Evolutionary conservation across 345 rosid species (phyloP).

Genomic region (Boechera divaricarpa): DNA sequence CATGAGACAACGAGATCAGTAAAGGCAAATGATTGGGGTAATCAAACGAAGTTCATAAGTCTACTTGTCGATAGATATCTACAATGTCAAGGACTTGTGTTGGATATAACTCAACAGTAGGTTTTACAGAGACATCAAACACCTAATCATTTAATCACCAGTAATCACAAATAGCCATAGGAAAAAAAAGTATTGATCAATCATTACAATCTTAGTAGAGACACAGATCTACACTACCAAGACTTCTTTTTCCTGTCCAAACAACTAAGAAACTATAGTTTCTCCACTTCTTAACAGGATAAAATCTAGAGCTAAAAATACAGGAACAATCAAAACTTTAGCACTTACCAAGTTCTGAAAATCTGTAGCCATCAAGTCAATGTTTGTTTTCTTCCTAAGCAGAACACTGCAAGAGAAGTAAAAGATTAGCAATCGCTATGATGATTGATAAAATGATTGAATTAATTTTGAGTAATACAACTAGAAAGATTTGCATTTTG

Average conservation of each 20-base stretch:
- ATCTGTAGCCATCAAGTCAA: constrained; percentile 70
- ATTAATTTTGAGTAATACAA: background rate
- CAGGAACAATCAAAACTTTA: background rate
- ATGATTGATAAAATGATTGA: background rate
- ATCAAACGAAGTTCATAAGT: background rate
- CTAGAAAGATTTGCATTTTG: background rate
- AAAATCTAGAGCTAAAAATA: background rate
- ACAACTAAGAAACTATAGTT: background rate
- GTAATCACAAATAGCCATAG: background rate
- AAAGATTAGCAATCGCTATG: background rate
- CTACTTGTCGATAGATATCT: constrained; percentile 1
- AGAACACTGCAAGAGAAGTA: constrained; percentile 60
- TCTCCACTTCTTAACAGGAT: background rate
- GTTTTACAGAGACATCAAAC: background rate
- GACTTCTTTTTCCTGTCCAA: background rate
- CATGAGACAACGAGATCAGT: constrained; percentile 7
- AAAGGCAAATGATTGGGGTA: constrained; percentile 11
- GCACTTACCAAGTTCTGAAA: constrained; percentile 68
- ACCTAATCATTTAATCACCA: background rate
- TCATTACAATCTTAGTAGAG: constrained; percentile 16
- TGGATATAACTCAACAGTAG: constrained; percentile 3
- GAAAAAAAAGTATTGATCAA: constrained; percentile 2
- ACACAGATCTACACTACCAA: constrained; percentile 31
- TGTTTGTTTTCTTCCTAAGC: constrained; percentile 66
- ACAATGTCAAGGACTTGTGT: constrained; percentile 10